Evolutionary conservation across 371 early-diverging fungal species (phyloP).

Genomic region (Mortierella sp.): DNA sequence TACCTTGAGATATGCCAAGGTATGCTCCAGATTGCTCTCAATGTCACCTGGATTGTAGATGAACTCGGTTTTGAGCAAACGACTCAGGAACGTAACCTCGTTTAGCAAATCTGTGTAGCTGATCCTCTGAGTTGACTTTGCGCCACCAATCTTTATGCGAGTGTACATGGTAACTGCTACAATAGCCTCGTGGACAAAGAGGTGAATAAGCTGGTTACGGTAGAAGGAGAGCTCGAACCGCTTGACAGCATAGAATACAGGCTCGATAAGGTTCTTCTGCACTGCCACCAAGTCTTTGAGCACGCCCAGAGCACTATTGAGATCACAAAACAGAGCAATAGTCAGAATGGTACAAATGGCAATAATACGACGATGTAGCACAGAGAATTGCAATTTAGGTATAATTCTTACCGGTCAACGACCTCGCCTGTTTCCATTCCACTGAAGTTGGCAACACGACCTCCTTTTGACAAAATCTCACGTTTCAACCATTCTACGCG

Average conservation of each 20-base stretch:
- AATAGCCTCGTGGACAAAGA: conserved; percentile 88
- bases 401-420: conserved; percentile 67
- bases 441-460: conserved; percentile 87
- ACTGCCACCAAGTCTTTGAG: conserved; percentile 84
- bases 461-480: conserved; percentile 79
- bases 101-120: conserved; percentile 65
- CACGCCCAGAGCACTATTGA: conserved; percentile 70
- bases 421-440: conserved; percentile 75
- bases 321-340: conserved; percentile 15
- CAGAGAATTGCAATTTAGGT: neutral
- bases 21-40: conserved; percentile 76
- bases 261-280: conserved; percentile 84
- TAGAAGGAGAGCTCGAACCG: conserved; percentile 91
- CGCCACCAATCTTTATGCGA: conserved; percentile 82
- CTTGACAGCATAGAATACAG: conserved; percentile 88
- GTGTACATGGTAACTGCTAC: conserved; percentile 85
- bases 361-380: neutral
- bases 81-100: conserved; percentile 84
- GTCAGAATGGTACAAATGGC: conserved; percentile 16
- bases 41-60: conserved; percentile 86
- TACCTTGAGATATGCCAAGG: conserved; percentile 72
- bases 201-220: conserved; percentile 87
- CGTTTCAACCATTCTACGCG: conserved; percentile 85
- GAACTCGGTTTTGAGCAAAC: conserved; percentile 86
- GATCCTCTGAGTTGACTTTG: conserved; percentile 71